Percentiles rank a stretch among this genome's conserved stretches.
Evolutionary conservation across 805 yeast species (phyloP).

Genomic region (Dipodascopsis tothii): DNA sequence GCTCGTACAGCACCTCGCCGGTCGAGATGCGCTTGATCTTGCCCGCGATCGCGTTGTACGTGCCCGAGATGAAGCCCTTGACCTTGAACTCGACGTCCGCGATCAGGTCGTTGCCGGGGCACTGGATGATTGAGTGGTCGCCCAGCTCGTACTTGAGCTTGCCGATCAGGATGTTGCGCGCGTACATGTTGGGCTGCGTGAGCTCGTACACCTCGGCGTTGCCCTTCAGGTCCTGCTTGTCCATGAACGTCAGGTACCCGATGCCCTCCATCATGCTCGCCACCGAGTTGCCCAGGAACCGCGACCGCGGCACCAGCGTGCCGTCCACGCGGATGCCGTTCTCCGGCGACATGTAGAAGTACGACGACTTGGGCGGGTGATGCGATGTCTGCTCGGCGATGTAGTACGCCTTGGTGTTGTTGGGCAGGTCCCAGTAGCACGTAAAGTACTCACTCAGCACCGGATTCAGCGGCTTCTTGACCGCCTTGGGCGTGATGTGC

Average conservation of each 20-base stretch:
- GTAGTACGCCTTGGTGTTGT: constrained; percentile 65
- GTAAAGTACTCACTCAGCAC: constrained; percentile 85
- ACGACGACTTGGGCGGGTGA: constrained; percentile 96
- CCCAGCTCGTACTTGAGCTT: constrained; percentile 85
- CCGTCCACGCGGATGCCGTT: constrained; percentile 83
- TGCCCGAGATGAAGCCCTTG: constrained; percentile 87
- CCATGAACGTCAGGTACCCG: constrained; percentile 62
- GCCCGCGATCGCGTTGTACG: constrained; percentile 85
- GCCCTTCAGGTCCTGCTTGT: constrained; percentile 41
- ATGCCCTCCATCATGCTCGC: constrained; percentile 96
- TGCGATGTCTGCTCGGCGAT: constrained; percentile 93
- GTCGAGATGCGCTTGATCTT: constrained; percentile 44
- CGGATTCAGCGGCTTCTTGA: constrained; percentile 93
- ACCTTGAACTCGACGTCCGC: constrained; percentile 90
- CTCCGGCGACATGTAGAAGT: constrained; percentile 80
- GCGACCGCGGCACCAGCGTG: constrained; percentile 74
- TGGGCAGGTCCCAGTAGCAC: constrained; percentile 85
- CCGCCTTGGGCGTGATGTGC: constrained; percentile 98
- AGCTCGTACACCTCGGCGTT: constrained; percentile 64
- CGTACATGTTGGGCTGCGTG: constrained; percentile 94
- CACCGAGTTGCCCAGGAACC: constrained; percentile 88
- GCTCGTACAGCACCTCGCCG: constrained; percentile 53
- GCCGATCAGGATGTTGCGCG: constrained; percentile 88
- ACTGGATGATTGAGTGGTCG: constrained; percentile 74
- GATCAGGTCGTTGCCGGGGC: constrained; percentile 48